phyloP scores from a whole-genome alignment of 1,284 basidiomycete species.

The Prillingera fragicola region DNA sequence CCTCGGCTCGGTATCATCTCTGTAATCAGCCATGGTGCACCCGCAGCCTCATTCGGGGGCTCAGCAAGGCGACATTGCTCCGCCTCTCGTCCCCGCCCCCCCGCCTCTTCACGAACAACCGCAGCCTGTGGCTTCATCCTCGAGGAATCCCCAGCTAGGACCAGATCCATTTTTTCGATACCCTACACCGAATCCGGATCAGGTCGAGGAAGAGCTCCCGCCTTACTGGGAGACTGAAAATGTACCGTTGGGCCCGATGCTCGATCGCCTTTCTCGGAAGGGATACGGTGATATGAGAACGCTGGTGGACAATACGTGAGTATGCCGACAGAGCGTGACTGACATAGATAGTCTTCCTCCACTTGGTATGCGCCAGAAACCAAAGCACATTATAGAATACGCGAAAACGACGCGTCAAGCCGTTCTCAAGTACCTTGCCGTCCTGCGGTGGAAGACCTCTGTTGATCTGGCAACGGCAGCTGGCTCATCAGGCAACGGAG shows the following conservation, averaged over 20 bases:
- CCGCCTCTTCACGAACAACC: constrained; percentile 11
- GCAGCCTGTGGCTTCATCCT: constrained; percentile 14
- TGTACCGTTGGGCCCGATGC: constrained; percentile 30
- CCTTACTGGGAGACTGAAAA: constrained; percentile 40
- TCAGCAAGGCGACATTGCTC: no score
- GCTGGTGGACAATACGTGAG: constrained; percentile 35
- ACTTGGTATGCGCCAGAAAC: constrained; percentile 24
- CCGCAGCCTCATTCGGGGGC: no score
- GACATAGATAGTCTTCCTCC: constrained; percentile 18
- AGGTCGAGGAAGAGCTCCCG: constrained; percentile 40
- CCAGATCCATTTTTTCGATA: constrained; percentile 39
- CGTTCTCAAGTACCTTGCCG: constrained; percentile 41
- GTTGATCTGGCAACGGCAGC: constrained; percentile 28
- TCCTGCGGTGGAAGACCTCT: constrained; percentile 41
- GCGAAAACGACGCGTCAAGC: constrained; percentile 40
- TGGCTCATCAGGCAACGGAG: neutral
- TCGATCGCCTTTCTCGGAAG: constrained; percentile 34
- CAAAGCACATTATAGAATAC: constrained; percentile 39
- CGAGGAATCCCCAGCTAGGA: constrained; percentile 37
- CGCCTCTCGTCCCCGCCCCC: no score
- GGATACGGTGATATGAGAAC: constrained; percentile 34
- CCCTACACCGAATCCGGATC: constrained; percentile 33
- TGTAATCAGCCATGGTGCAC: no score
- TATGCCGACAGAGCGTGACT: constrained; percentile 10
- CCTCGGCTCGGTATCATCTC: no score